Conservation (phyloP, 768 basidiomycete species). For the Myochromella boudieri region DNA sequence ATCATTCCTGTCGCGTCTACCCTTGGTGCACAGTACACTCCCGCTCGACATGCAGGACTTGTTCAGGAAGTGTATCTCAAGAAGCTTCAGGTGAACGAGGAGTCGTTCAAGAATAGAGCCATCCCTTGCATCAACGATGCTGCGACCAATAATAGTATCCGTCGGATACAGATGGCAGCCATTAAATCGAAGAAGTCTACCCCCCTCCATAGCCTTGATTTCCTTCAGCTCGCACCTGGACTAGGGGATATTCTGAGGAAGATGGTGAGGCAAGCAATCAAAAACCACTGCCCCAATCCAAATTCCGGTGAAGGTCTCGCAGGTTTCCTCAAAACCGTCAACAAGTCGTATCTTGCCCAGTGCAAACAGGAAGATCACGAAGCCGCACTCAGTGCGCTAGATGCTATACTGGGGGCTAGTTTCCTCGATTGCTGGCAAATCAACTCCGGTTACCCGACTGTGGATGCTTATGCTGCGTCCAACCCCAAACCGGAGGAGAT, state of each 20-base stretch:
- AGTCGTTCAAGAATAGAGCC: background rate
- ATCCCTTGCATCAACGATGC: conserved; percentile 4
- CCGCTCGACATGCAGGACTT: background rate
- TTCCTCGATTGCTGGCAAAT: conserved; percentile 3
- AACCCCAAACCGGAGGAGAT: conserved; percentile 1
- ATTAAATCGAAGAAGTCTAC: background rate
- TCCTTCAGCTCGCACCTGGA: background rate
- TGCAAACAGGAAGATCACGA: conserved; percentile 1
- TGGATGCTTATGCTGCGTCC: background rate
- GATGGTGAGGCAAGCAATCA: background rate
- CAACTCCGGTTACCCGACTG: background rate
- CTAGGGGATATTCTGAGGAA: background rate
- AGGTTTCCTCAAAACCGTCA: background rate
- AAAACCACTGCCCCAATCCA: background rate
- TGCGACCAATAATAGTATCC: conserved; percentile 2
- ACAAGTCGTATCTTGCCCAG: background rate
- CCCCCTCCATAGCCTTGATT: background rate
- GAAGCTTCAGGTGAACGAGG: background rate
- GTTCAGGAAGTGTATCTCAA: background rate
- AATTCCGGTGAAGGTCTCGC: background rate
- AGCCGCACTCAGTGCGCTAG: conserved; percentile 1
- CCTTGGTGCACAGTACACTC: conserved; percentile 1
- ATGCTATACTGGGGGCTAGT: background rate
- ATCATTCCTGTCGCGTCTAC: background rate
- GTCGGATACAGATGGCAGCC: background rate